These are phyloP conservation scores for Mycena galericulata DNA, from an alignment of 768 basidiomycete species.

Conservation along the genomic window DNA sequence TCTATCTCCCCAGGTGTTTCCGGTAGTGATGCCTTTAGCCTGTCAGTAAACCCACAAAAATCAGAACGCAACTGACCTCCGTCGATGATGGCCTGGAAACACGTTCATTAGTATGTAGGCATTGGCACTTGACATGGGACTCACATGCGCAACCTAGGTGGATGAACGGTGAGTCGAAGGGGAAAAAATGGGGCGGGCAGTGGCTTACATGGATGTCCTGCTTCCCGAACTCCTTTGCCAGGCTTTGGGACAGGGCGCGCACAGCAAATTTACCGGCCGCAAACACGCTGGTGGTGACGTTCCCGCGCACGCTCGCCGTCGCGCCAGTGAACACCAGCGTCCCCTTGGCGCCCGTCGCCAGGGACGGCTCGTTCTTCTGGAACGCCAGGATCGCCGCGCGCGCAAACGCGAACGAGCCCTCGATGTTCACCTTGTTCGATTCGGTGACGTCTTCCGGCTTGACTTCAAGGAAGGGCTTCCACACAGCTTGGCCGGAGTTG, in stretches of 20 bases:
- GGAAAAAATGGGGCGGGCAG: neutral
- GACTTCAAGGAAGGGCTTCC: constrained; percentile 76
- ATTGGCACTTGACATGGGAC: constrained; percentile 33
- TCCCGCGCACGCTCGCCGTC: constrained; percentile 75
- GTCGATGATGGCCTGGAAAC: constrained; percentile 81
- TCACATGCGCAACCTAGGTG: constrained; percentile 71
- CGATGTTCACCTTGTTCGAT: constrained; percentile 63
- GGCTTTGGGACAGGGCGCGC: constrained; percentile 74
- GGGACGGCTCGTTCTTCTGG: constrained; percentile 65
- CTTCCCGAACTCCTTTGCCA: constrained; percentile 81
- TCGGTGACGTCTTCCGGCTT: constrained; percentile 68
- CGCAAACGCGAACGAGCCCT: constrained; percentile 73
- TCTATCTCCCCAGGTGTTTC: constrained; percentile 41
- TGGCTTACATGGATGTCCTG: constrained; percentile 75
- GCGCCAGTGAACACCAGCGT: constrained; percentile 81
- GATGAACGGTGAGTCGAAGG: neutral
- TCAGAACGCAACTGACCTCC: constrained; percentile 54
- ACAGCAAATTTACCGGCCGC: constrained; percentile 73
- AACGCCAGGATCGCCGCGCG: constrained; percentile 70
- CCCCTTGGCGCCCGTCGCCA: constrained; percentile 66
- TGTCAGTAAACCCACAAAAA: neutral
- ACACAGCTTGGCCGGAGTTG: constrained; percentile 68
- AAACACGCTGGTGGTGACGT: constrained; percentile 69
- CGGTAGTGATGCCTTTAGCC: constrained; percentile 51
- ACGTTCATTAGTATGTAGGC: neutral